Evolutionary conservation across 179 eudicot genomes (phyloP), one percentile per base, ranked within the genome.

Genomic region (Amaranthus tricolor): DNA sequence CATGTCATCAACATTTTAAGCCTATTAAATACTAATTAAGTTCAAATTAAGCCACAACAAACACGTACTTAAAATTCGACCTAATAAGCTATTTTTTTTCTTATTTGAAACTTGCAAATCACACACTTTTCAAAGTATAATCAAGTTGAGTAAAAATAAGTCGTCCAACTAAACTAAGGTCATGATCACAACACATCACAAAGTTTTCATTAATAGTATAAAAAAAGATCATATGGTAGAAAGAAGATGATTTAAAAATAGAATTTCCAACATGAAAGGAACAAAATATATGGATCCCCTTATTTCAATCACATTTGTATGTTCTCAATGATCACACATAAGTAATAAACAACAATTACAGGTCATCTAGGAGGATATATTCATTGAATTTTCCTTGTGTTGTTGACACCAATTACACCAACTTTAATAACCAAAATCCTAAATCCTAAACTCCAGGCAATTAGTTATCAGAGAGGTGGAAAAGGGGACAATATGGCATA

Each of bases 391-490:
- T 68, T 73, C 43, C 43, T 31, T 43, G n/a, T 43, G 15, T 51
- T 62, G 62, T 24, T 62, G 49, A 40, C 59, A 17, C 13, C 24
- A 21, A 2, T 60, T 57, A 67, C 66, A 68, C 50, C 70, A 75
- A 9, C 68, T 52, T 55, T 70, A 48, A 16, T 74, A 66, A 21
- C 59, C 40, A 74, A 40, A 15, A 48, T 57, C 50, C 57, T 51
- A 40, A 15, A 48, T 57, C 50, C 57, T 51, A 76, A 68, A 72
- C 47, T 77, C 77, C 78, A 81, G 83, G 78, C 83, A 77, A 68
- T 68, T 16, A 55, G 57, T 77, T 66, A 81, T 68, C n/a, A 47
- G 40, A 73, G 57, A 66, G 73, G 69, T 62, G 49, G 55, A 72
- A 62, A 72, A 55, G 82, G 77, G 75, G 74, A 73, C 77, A 81